Base-by-base conservation (phyloP, 208 protist species). In the Jaenimonas drosophilae region DNA sequence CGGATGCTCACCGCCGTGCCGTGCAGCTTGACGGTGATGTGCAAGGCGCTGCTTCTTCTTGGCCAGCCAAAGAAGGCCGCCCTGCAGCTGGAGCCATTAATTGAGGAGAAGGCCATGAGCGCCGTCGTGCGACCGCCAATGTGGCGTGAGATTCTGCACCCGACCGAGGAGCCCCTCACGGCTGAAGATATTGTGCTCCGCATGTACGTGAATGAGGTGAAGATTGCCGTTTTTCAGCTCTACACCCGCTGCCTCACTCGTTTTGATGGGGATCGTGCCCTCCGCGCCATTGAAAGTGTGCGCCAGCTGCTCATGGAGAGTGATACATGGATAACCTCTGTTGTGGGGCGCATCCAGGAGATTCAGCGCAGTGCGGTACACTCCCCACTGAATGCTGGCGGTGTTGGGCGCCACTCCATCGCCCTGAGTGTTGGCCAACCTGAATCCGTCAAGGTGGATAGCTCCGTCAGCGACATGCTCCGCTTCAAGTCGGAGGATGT, bases 11-110 rank as follows among this genome's bases (percentile, higher is more conserved):
- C 80, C 12, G 79, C 76, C 25, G 74, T 88, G 11, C 77, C 84
- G 27, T 73, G 61, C 21, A 84, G 64, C 30, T 59, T 89, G 28
- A 71, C 88, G 20, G 76, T 86, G 1, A 72, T 66, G 29, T 70
- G 71, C 41, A 76, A 68, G 37, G 84, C 79, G 4, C 57, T 93
- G 11, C 43, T 93, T 32, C 62, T 80, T 36, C 71, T 93, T 23
- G 70, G 64, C 28, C 84, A 93, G 38, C 59, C 76, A 9, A 75
- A 78, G 29, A 93, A 93, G 51, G 84, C 84, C 11, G 79, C 74
- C 7, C 45, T 93, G 37, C 54, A 84, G 49, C 58, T 93, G 11
- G 84, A 93, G 56, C 84, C 84, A 26, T 68, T 93, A 16, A 85
- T 89, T 37, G 84, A 88, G 53, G 71, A 85, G 17, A 93, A 88